A percentile compares a stretch with the other conserved stretches of the same genome.
phyloP scores from a whole-genome alignment of 2,329 filamentous ascomycete genomes.

The Trichoderma pleuroti region DNA sequence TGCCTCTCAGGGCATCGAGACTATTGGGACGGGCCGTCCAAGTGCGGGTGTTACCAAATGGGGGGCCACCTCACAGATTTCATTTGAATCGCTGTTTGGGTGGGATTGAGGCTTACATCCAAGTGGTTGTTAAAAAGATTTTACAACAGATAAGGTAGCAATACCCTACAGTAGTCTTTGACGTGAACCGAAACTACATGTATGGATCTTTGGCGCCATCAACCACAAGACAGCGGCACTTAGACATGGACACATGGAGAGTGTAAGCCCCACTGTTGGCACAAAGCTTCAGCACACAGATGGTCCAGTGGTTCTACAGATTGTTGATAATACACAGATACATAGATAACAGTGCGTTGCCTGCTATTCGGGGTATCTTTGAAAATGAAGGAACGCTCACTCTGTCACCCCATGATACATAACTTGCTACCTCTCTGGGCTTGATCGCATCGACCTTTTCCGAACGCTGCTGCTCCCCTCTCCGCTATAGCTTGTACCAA shows the following conservation, averaged over 20 bases:
- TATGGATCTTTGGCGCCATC: no score
- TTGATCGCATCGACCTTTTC: constrained; percentile 30
- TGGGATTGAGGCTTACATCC: not conserved
- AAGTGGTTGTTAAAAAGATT: not conserved
- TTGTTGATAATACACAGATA: not conserved
- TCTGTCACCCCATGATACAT: not conserved
- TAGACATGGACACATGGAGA: not conserved
- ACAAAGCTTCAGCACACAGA: not conserved
- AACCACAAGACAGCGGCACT: not conserved
- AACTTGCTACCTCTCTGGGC: constrained; percentile 16
- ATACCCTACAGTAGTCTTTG: no score
- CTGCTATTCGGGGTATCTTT: not conserved
- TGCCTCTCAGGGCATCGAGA: not conserved
- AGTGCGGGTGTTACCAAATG: not conserved
- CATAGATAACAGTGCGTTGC: not conserved
- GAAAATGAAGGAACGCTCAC: not conserved
- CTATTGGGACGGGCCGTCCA: not conserved
- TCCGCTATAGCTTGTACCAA: constrained; percentile 53
- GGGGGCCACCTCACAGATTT: not conserved
- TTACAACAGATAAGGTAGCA: no score
- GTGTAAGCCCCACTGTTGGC: not conserved
- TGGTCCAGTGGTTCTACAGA: not conserved
- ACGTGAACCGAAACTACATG: no score
- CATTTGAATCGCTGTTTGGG: not conserved
- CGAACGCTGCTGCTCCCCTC: constrained; percentile 33